Evolutionary conservation across 23 red algal genomes (phyloP).

Genomic region (Cyanidiococcus yangmingshanensis): DNA sequence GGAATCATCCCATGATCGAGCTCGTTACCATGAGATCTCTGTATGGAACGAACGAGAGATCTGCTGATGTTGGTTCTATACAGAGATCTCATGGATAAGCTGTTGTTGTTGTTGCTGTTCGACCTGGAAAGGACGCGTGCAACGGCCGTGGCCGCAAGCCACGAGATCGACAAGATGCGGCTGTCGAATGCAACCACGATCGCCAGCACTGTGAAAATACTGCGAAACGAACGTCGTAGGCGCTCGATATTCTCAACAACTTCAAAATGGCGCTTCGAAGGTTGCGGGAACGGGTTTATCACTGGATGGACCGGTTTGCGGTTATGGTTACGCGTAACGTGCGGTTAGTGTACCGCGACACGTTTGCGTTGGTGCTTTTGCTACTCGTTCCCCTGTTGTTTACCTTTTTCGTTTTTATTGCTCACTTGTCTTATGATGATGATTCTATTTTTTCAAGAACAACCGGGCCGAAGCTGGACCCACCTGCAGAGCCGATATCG

Average conservation of each 20-base stretch:
- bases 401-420: constrained; percentile 26
- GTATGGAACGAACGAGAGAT: no score
- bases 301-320: background rate
- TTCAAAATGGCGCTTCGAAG: background rate
- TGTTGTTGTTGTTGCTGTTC: no score
- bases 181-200: no score
- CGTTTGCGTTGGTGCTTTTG: constrained; percentile 18
- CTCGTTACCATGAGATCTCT: no score
- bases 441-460: background rate
- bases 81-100: no score
- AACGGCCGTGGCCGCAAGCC: no score
- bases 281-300: background rate
- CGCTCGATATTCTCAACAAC: background rate
- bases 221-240: no score
- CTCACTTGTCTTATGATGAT: constrained; percentile 12
- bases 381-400: constrained; percentile 23
- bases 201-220: no score
- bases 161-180: no score
- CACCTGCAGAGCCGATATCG: background rate
- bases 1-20: no score
- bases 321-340: background rate
- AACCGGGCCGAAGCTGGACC: constrained; percentile 10
- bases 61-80: no score
- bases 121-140: no score
- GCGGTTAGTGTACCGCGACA: constrained; percentile 11